phyloP scores from a whole-genome alignment of 495 filamentous ascomycete genomes.

The Hamigera avellanea region DNA sequence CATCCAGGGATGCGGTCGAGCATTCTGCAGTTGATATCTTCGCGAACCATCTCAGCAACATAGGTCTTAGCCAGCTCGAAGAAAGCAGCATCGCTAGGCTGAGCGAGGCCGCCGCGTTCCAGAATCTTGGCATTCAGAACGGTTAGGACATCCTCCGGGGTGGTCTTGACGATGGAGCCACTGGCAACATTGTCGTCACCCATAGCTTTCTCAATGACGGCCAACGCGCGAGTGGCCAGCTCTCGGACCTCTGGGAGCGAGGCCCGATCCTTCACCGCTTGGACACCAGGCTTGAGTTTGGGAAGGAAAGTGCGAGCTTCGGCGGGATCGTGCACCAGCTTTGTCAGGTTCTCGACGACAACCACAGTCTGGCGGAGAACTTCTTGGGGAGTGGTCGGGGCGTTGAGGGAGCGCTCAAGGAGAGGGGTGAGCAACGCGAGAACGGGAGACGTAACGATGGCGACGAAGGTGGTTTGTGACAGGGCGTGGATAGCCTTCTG shows the following conservation, averaged over 20 bases:
- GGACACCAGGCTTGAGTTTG: conserved; percentile 88
- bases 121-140: conserved; percentile 66
- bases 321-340: conserved; percentile 93
- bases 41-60: conserved; percentile 75
- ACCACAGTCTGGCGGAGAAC: conserved; percentile 91
- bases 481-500: conserved; percentile 95
- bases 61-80: conserved; percentile 61
- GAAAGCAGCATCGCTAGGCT: conserved; percentile 47
- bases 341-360: conserved; percentile 98
- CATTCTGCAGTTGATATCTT: conserved; percentile 78
- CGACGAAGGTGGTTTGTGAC: conserved; percentile 97
- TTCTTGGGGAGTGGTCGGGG: conserved; percentile 82
- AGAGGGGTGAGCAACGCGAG: conserved; percentile 94
- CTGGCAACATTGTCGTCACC: conserved; percentile 43
- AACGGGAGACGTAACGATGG: conserved; percentile 93
- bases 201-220: conserved; percentile 93
- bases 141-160: conserved; percentile 61
- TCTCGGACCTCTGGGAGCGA: conserved; percentile 92
- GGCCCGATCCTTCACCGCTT: conserved; percentile 74
- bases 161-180: conserved; percentile 56
- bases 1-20: conserved; percentile 55
- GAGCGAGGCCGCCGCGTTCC: conserved; percentile 48
- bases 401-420: conserved; percentile 84
- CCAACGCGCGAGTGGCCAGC: conserved; percentile 69
- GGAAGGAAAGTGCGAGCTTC: conserved; percentile 94